phyloP scores from a whole-genome alignment of 371 early-diverging fungal species.

The Massospora cicadina region DNA sequence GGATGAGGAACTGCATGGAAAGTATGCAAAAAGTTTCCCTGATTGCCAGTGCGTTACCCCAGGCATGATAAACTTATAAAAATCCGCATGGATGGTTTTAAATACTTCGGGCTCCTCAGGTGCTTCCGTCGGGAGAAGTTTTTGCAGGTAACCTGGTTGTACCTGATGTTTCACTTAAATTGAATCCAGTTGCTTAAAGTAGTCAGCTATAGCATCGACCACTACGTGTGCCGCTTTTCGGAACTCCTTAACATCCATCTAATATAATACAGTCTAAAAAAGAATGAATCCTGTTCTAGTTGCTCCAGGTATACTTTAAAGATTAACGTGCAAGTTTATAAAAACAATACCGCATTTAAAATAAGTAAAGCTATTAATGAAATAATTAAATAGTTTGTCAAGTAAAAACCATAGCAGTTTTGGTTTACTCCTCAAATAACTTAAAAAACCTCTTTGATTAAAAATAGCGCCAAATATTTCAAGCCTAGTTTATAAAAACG shows the following conservation, averaged over 20 bases:
- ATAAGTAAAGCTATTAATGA: no score
- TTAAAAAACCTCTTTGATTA: no score
- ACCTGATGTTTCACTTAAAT: background rate
- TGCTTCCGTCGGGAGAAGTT: background rate
- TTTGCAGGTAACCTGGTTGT: background rate
- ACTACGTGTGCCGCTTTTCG: background rate
- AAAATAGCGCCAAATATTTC: no score
- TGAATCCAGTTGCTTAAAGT: background rate
- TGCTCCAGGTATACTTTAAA: no score
- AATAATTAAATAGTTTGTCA: no score
- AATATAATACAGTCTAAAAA: no score
- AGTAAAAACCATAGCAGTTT: no score
- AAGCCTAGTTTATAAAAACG: no score
- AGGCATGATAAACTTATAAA: slow-evolving; percentile 16
- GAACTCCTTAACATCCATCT: background rate
- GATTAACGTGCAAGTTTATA: no score
- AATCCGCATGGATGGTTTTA: slow-evolving; percentile 23
- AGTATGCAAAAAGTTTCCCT: slow-evolving; percentile 33
- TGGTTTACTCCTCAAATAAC: no score
- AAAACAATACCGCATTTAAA: no score
- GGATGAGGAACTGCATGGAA: slow-evolving; percentile 26
- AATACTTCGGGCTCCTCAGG: slow-evolving; percentile 24
- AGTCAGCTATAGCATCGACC: background rate
- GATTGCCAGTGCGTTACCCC: slow-evolving; percentile 38
- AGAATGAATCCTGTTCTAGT: no score